Evolutionary conservation across 305 asterid genomes (phyloP), one percentile per base, ranked within the genome.

Genomic region (Fraxinus ornus): DNA sequence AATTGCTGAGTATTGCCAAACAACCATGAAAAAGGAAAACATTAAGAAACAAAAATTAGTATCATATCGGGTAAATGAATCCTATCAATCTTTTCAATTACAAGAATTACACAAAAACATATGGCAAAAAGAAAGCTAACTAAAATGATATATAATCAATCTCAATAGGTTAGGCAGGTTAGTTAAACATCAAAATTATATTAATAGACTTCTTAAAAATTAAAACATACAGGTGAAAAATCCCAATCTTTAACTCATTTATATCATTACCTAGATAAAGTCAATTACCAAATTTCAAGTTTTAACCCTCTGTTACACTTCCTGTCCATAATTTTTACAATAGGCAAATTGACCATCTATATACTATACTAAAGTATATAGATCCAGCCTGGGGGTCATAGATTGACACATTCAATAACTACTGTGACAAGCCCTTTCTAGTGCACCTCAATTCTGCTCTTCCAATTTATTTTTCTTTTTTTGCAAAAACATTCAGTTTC

Each of bases 1-100:
- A 88, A 95, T 95, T 30, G 98, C 99, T 95, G 95, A 86, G 83
- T 84, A 84, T 86, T 81, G 82, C 84, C 80, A 62, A 80, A 39
- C 28, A 85, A 87, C 82, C 86, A 81, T 77, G 77, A 83, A 79
- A 85, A 26, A 60, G 41, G 75, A 81, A 83, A 83, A 77, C 76
- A 49, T 35, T 28, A 78, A 85, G 75, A 83, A 77, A 79, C 49
- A 76, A 81, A 83, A 84, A 83, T 87, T 85, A 85, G 86, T 84
- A 37, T 26, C 80, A 28, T 66, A 26, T 33, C 28, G 15, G 12
- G 76, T 76, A 6, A 57, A 80, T 32, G 78, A 22, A 57, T 74
- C 24, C 75, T 70, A 32, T 76, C 78, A 83, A 37, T 21, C 22
- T 80, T 33, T 30, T 81, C 36, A 35, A 52, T 28, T 62, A 83